Conservation (phyloP, 2,329 filamentous ascomycete genomes). For the Scolecobasidium constrictum region DNA sequence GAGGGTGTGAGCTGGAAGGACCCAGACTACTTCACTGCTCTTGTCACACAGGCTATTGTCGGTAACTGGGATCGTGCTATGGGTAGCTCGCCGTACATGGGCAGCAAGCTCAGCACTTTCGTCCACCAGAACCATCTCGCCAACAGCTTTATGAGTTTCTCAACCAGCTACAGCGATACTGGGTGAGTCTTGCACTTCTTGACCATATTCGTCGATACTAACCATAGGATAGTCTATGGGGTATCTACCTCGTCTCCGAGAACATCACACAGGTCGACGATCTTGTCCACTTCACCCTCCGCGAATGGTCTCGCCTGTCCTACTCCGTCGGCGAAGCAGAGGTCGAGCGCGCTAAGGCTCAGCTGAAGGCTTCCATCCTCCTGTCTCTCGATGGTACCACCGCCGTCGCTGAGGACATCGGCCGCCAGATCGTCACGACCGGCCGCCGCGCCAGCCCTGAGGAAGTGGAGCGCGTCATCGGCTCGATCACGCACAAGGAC, state of each 20-base stretch:
- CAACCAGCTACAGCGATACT: constrained; percentile 98
- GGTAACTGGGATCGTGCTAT: constrained; percentile 99
- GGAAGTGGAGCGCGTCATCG: constrained; percentile 89
- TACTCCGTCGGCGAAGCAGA: constrained; percentile 80
- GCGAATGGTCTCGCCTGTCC: constrained; percentile 94
- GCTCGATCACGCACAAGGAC: constrained; percentile 84
- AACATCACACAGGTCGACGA: constrained; percentile 82
- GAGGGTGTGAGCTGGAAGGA: constrained; percentile 99
- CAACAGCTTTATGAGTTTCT: constrained; percentile 99
- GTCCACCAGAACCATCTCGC: constrained; percentile 91
- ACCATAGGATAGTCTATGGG: constrained; percentile 67
- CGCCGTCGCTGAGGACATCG: constrained; percentile 94
- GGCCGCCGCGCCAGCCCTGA: constrained; percentile 81
- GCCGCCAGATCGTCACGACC: constrained; percentile 95
- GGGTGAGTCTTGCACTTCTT: constrained; percentile 52
- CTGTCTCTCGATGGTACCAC: constrained; percentile 96
- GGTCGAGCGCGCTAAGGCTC: constrained; percentile 96
- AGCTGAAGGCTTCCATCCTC: constrained; percentile 96
- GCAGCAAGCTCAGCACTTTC: constrained; percentile 93
- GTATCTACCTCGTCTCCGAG: constrained; percentile 96
- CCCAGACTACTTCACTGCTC: constrained; percentile 95
- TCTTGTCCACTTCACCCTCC: constrained; percentile 94
- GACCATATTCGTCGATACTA: not conserved
- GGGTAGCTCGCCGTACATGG: constrained; percentile 93
- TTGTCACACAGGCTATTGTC: constrained; percentile 96